Conservation (phyloP, 2,329 filamentous ascomycete genomes). For the Rhinocladiella mackenziei region DNA sequence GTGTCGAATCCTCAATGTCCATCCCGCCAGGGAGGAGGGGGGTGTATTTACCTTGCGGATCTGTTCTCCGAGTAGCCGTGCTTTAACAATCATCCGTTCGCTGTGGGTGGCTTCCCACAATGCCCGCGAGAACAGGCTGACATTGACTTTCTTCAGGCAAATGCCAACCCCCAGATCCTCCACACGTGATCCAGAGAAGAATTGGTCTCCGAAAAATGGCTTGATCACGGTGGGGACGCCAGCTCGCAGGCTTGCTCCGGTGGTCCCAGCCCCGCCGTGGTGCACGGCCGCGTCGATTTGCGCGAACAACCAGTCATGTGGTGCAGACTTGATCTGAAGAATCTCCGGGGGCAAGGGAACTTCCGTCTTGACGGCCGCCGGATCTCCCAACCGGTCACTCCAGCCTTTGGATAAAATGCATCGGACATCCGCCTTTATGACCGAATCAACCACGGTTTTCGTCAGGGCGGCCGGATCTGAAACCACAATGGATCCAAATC, state of each 20-base stretch:
- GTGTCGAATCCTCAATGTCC: too few species aligned
- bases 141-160: slow-evolving; percentile 81
- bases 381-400: slow-evolving; percentile 74
- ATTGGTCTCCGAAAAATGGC: slow-evolving; percentile 97
- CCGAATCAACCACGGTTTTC: slow-evolving; percentile 86
- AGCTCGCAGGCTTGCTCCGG: slow-evolving; percentile 83
- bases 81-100: slow-evolving; percentile 86
- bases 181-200: slow-evolving; percentile 85
- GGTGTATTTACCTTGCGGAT: slow-evolving; percentile 70
- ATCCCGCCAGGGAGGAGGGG: too few species aligned
- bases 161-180: slow-evolving; percentile 92
- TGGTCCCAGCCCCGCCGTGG: slow-evolving; percentile 92
- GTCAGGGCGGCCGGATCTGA: slow-evolving; percentile 84
- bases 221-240: slow-evolving; percentile 92
- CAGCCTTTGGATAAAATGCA: slow-evolving; percentile 96
- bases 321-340: slow-evolving; percentile 80
- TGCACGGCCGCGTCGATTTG: slow-evolving; percentile 94
- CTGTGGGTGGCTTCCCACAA: slow-evolving; percentile 89
- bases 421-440: slow-evolving; percentile 83
- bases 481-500: slow-evolving; percentile 94
- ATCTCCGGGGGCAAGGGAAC: slow-evolving; percentile 75
- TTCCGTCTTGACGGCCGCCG: slow-evolving; percentile 57
- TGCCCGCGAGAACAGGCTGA: slow-evolving; percentile 77
- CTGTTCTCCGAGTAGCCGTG: slow-evolving; percentile 72
- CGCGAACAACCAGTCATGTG: slow-evolving; percentile 93